These are phyloP conservation scores for Erodium texanum DNA, from an alignment of 441 rosid species.

Conservation along the genomic window DNA sequence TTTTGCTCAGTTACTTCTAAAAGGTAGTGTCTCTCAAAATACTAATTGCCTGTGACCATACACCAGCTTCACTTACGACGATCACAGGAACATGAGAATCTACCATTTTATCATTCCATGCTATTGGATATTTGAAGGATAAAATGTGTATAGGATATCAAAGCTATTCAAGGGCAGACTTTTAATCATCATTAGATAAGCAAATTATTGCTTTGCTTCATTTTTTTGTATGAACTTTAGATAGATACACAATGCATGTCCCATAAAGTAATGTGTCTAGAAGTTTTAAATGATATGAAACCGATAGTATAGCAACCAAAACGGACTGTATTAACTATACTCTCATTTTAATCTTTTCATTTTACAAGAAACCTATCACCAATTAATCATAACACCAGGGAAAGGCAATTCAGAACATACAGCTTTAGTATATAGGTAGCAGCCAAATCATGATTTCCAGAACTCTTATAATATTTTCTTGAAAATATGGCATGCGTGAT, in stretches of 20 bases:
- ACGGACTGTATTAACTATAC: neutral
- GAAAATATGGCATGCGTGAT: neutral
- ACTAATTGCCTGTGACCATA: neutral
- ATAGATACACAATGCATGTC: neutral
- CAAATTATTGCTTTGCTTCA: neutral
- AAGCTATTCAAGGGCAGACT: neutral
- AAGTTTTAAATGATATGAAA: neutral
- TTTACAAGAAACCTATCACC: neutral
- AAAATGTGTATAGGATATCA: neutral
- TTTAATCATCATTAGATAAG: neutral
- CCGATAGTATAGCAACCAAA: neutral
- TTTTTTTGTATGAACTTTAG: neutral
- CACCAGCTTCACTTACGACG: neutral
- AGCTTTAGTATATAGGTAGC: neutral
- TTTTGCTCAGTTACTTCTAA: neutral
- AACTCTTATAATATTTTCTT: neutral
- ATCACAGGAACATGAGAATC: neutral
- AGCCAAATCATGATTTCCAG: neutral
- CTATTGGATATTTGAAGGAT: neutral
- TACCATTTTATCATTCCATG: neutral
- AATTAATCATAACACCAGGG: neutral
- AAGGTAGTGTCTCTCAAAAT: neutral
- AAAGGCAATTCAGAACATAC: neutral
- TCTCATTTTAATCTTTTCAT: neutral
- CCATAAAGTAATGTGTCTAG: neutral